These are phyloP conservation scores for Schwanniomyces etchellsii DNA, from an alignment of 1,139 yeast genomes.

Conservation along the genomic window DNA sequence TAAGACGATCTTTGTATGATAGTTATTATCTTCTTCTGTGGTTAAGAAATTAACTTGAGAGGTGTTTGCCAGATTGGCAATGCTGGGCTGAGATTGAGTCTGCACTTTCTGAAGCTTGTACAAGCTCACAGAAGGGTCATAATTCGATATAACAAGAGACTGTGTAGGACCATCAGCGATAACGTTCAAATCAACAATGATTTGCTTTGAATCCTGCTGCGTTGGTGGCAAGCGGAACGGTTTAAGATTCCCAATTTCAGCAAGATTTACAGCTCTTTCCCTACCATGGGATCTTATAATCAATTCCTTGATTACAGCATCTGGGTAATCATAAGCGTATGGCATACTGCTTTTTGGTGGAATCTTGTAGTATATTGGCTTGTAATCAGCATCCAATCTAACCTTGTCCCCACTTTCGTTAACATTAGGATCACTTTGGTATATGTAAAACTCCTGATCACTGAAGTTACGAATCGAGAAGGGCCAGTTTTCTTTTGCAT, in stretches of 20 bases:
- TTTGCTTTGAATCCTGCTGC: constrained; percentile 28
- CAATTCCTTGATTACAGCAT: constrained; percentile 79
- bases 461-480: constrained; percentile 86
- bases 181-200: constrained; percentile 79
- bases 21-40: constrained; percentile 62
- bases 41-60: constrained; percentile 54
- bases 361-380: constrained; percentile 69
- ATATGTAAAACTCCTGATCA: constrained; percentile 74
- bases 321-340: constrained; percentile 96
- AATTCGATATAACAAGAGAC: constrained; percentile 75
- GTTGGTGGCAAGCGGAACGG: constrained; percentile 74
- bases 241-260: constrained; percentile 85
- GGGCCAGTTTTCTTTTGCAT: constrained; percentile 86
- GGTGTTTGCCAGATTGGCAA: constrained; percentile 19
- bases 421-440: constrained; percentile 78
- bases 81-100: constrained; percentile 11
- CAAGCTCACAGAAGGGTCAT: constrained; percentile 71
- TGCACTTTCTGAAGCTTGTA: constrained; percentile 48
- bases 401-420: constrained; percentile 66
- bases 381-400: constrained; percentile 45
- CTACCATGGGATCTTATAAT: constrained; percentile 66
- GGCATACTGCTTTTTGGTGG: constrained; percentile 97
- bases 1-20: constrained; percentile 54
- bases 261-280: constrained; percentile 75
- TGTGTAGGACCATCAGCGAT: constrained; percentile 97